Evolutionary conservation across 2,329 filamentous ascomycete species (phyloP), one percentile per base, ranked within the genome.

Genomic region (Orbilia oligospora): DNA sequence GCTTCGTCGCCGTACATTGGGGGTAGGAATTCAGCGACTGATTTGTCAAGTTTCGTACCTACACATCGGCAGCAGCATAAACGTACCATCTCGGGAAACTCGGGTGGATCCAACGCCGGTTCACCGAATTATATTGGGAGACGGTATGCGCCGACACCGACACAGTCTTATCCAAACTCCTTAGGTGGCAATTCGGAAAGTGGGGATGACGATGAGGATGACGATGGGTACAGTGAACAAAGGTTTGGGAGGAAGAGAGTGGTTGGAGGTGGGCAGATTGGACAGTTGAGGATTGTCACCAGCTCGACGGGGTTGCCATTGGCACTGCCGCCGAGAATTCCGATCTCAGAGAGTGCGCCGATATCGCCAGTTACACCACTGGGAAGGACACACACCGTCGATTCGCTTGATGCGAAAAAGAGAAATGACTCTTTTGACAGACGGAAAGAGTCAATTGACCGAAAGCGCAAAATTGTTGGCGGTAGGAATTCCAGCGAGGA

Each of bases 11-110:
- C 75, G 20, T 78, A 78, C 20, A 72, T 78, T 27, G 75, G 75
- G 22, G 70, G 70, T 10, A 41, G 70, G 46, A 48, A 51, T 10
- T 79, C 76, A 3, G 76, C 76, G 48, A 75, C 70, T 36, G 76
- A 79, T 20, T 20, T 79, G 10, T 55, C 69, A 12, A 79, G 76
- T 30, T 79, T 79, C 36, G 76, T 79, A n/a, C 76, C 76, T 3
- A 79, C 76, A 2, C 76, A 79, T 22, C 55, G 76, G 10, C 76
- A 79, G 24, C 76, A 79, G 65, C 76, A 79, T 48, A 79, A 79
- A 53, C 61, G 76, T 16, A 79, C 76, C 22, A 79, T 69, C 27
- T 79, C 76, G 6, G 66, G 36, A 30, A 79, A 63, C 18, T 79
- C 76, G 9, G 64, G 56, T 5, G 56, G 64, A 1, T 78, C 76